Evolutionary conservation across 1,284 basidiomycete species (phyloP).

Genomic region (Ustilago curta): DNA sequence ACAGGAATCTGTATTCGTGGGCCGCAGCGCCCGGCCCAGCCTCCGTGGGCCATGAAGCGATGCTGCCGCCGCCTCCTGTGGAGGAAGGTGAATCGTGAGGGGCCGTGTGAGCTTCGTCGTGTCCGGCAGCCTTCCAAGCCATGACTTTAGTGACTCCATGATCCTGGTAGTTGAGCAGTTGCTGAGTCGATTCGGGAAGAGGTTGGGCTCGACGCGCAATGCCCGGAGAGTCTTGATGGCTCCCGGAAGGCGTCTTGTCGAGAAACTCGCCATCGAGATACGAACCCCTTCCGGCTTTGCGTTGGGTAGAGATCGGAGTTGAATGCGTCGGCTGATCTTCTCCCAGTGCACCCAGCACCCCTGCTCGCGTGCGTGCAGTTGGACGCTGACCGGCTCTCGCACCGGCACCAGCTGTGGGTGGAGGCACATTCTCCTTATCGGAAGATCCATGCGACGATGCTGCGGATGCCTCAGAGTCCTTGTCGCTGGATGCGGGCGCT

Average conservation of each 20-base stretch:
- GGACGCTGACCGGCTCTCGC: constrained; percentile 1
- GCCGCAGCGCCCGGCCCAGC: neutral
- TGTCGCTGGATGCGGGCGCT: neutral
- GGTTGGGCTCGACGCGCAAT: constrained; percentile 24
- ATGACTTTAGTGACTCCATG: constrained; percentile 39
- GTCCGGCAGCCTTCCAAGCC: constrained; percentile 47
- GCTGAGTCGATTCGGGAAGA: constrained; percentile 13
- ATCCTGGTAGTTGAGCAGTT: constrained; percentile 30
- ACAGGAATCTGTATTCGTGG: too few species aligned
- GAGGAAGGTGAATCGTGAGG: neutral
- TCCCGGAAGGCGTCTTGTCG: constrained; percentile 11
- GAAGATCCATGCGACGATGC: constrained; percentile 29
- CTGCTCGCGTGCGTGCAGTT: constrained; percentile 5
- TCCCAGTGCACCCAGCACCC: constrained; percentile 15
- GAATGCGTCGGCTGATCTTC: constrained; percentile 27
- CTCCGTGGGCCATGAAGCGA: constrained; percentile 21
- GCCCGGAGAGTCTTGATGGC: constrained; percentile 29
- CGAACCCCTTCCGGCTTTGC: neutral
- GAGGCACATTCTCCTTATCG: constrained; percentile 49
- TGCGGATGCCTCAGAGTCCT: neutral
- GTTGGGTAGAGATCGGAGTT: constrained; percentile 20
- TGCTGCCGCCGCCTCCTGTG: constrained; percentile 2
- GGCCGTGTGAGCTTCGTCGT: constrained; percentile 5
- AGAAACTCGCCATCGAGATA: constrained; percentile 26
- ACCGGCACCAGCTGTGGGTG: constrained; percentile 3